A percentile compares a stretch with the other conserved stretches of the same genome.
phyloP scores from a whole-genome alignment of 1,284 basidiomycete species.

The Leccinum insigne region DNA sequence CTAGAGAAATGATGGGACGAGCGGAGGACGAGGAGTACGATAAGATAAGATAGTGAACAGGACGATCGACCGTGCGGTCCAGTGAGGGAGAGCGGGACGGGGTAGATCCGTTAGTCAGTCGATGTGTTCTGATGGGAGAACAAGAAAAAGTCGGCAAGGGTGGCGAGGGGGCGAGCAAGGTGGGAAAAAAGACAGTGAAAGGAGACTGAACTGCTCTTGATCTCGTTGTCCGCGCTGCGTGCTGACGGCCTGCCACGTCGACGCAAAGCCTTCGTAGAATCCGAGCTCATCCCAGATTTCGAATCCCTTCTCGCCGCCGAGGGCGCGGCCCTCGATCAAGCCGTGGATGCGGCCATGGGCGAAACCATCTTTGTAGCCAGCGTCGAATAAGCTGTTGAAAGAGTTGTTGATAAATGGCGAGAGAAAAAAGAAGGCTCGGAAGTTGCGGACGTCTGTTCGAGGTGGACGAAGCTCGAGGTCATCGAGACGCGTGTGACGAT shows the following conservation, averaged over 20 bases:
- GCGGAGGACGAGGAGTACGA: neutral
- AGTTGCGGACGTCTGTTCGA: conserved; percentile 65
- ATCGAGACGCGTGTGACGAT: too few species aligned
- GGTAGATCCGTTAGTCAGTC: too few species aligned
- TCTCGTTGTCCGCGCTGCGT: conserved; percentile 40
- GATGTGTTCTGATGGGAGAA: too few species aligned
- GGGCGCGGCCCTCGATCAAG: conserved; percentile 84
- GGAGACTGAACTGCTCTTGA: conserved; percentile 41
- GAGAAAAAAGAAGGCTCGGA: conserved; percentile 1
- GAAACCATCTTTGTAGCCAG: conserved; percentile 76
- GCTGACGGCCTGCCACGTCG: conserved; percentile 59
- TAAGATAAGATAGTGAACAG: neutral
- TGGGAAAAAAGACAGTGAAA: too few species aligned
- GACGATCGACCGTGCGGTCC: too few species aligned
- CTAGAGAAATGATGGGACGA: conserved; percentile 32
- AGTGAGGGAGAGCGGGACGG: too few species aligned
- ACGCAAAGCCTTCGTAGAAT: conserved; percentile 86
- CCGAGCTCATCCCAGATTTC: conserved; percentile 98
- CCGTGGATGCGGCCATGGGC: conserved; percentile 90
- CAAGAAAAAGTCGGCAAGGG: too few species aligned
- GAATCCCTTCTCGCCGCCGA: conserved; percentile 90
- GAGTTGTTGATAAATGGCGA: neutral
- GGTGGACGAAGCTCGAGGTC: conserved; percentile 61
- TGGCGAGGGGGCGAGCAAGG: too few species aligned
- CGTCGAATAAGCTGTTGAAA: conserved; percentile 54